Percentiles rank a stretch among this genome's conserved stretches.
Evolutionary conservation across 1,284 basidiomycete species (phyloP).

Genomic region (Coniophora puteana): DNA sequence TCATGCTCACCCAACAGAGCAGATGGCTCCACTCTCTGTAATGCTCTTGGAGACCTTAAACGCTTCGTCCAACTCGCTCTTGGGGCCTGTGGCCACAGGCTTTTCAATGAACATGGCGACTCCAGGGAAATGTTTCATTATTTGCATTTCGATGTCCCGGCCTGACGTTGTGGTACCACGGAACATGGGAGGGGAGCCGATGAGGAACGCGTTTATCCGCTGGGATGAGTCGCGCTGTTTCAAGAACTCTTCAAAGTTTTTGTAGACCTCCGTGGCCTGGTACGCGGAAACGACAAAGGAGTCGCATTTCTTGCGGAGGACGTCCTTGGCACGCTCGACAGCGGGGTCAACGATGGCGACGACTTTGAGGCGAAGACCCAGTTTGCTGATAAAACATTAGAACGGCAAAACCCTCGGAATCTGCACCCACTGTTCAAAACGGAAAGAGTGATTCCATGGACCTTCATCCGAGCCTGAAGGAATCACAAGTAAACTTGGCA

Average conservation of each 20-base stretch:
- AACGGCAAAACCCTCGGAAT: constrained; percentile 2
- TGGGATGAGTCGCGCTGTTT: constrained; percentile 62
- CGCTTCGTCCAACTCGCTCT: constrained; percentile 62
- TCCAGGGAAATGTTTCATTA: constrained; percentile 87
- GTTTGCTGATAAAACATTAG: constrained; percentile 61
- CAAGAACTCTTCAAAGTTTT: constrained; percentile 84
- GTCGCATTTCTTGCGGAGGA: constrained; percentile 88
- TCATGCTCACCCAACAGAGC: constrained; percentile 77
- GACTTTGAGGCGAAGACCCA: constrained; percentile 95
- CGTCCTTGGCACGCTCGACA: constrained; percentile 74
- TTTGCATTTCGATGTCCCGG: constrained; percentile 87
- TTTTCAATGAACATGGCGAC: constrained; percentile 96
- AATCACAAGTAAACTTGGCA: constrained; percentile 2
- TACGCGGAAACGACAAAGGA: constrained; percentile 95
- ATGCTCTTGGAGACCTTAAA: constrained; percentile 69
- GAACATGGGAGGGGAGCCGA: constrained; percentile 93
- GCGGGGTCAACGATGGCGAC: constrained; percentile 93
- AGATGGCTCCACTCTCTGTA: constrained; percentile 67
- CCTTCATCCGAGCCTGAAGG: constrained; percentile 74
- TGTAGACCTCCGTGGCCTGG: constrained; percentile 86
- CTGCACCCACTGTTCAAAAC: constrained; percentile 77
- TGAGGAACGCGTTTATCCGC: constrained; percentile 74
- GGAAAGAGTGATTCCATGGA: constrained; percentile 94
- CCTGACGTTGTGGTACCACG: constrained; percentile 78
- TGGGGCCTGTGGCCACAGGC: constrained; percentile 85